A percentile compares a stretch with the other conserved stretches of the same genome.
phyloP scores from a whole-genome alignment of 495 filamentous ascomycete genomes.

The Pyronema domesticum region DNA sequence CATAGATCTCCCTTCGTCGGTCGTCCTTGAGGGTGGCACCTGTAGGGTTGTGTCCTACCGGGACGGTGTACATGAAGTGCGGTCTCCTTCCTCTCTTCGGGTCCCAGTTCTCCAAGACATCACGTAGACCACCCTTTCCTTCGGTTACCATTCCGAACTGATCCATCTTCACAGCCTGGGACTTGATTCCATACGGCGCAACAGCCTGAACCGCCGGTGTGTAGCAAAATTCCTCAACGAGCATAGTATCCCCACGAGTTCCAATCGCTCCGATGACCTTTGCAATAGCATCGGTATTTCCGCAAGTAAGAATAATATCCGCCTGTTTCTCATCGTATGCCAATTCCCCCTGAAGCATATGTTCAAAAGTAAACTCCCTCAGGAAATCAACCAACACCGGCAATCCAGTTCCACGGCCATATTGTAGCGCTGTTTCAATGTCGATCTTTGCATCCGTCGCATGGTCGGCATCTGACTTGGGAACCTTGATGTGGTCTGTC shows the following conservation, averaged over 20 bases:
- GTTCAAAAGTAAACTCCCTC: conserved; percentile 53
- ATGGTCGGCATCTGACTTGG: conserved; percentile 41
- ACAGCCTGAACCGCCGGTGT: conserved; percentile 52
- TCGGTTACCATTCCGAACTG: conserved; percentile 50
- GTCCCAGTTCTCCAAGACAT: conserved; percentile 73
- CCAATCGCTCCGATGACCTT: conserved; percentile 54
- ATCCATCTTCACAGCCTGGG: conserved; percentile 58
- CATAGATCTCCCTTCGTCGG: conserved; percentile 62
- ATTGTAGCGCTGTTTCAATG: conserved; percentile 65
- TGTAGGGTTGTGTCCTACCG: conserved; percentile 88
- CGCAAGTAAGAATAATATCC: conserved; percentile 58
- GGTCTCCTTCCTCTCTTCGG: conserved; percentile 49
- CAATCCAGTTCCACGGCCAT: conserved; percentile 62
- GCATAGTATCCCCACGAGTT: conserved; percentile 45
- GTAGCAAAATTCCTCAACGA: conserved; percentile 66
- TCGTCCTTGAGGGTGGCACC: conserved; percentile 50
- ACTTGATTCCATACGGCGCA: conserved; percentile 48
- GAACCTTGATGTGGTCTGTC: conserved; percentile 45
- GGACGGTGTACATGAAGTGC: conserved; percentile 77
- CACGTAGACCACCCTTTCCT: conserved; percentile 53
- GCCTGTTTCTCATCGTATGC: conserved; percentile 55
- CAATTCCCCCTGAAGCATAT: conserved; percentile 56
- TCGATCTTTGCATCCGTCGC: conserved; percentile 46
- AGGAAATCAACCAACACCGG: conserved; percentile 57
- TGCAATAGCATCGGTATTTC: conserved; percentile 65